phyloP scores from a whole-genome alignment of 257 asterid species.

The Solanum habrochaites region DNA sequence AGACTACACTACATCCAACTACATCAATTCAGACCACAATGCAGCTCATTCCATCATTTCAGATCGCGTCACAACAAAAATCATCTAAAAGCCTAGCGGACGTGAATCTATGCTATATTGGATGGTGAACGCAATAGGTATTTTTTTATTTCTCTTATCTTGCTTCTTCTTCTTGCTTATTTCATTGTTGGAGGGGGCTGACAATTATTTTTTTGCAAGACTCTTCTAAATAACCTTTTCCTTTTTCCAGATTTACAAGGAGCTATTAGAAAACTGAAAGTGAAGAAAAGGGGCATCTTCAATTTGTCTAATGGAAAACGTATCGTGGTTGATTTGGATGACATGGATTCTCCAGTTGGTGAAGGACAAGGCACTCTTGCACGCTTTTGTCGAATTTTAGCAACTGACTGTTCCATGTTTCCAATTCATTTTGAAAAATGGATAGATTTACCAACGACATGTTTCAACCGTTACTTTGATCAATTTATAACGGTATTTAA shows the following conservation, averaged over 20 bases:
- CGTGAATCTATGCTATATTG: not conserved
- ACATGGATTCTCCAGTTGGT: not conserved
- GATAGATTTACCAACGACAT: not conserved
- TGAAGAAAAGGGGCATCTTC: not conserved
- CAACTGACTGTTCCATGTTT: not conserved
- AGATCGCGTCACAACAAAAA: not conserved
- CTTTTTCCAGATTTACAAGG: not conserved
- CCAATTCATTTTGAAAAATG: not conserved
- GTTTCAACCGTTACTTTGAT: not conserved
- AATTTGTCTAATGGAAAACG: not conserved
- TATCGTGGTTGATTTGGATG: not conserved
- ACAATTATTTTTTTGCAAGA: not conserved
- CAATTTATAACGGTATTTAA: too few species aligned
- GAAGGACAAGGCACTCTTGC: not conserved
- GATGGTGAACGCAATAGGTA: not conserved
- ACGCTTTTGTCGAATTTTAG: not conserved
- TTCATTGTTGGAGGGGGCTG: not conserved
- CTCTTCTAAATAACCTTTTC: not conserved
- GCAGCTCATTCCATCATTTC: not conserved
- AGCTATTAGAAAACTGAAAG: too few species aligned
- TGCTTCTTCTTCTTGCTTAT: too few species aligned
- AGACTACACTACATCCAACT: too few species aligned
- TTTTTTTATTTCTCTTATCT: too few species aligned
- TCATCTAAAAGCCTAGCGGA: not conserved
- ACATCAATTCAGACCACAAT: not conserved